Evolutionary conservation across 441 rosid genomes (phyloP).

Genomic region (Theobroma grandiflorum): DNA sequence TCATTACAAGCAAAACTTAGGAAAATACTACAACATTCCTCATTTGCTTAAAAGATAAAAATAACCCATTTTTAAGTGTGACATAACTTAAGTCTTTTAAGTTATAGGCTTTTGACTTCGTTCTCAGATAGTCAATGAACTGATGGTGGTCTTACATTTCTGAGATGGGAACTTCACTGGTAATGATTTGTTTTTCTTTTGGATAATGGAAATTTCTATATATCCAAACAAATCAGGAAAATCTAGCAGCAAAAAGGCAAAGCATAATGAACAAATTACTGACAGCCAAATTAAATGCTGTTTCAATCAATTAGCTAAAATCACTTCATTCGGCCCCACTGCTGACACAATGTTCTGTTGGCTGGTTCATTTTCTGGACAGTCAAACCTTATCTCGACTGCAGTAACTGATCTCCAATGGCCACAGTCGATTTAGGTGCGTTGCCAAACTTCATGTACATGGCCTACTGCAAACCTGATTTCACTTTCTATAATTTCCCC

Average conservation of each 20-base stretch:
- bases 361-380: not conserved
- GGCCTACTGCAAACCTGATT: not conserved
- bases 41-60: too few relatives aligned
- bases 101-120: too few relatives aligned
- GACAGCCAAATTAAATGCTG: not conserved
- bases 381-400: not conserved
- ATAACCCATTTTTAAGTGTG: too few relatives aligned
- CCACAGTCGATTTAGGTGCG: not conserved
- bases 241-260: not conserved
- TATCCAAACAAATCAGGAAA: not conserved
- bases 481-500: not conserved
- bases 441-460: not conserved
- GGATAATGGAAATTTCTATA: not conserved
- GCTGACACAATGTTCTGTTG: not conserved
- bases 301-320: not conserved
- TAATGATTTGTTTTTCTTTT: too few relatives aligned
- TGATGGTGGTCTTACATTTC: too few relatives aligned
- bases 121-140: too few relatives aligned
- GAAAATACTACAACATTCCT: too few relatives aligned
- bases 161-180: too few relatives aligned
- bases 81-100: too few relatives aligned
- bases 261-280: not conserved
- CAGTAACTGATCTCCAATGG: not conserved
- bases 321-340: slow-evolving; percentile 14
- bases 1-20: too few relatives aligned